Evolutionary conservation across 441 rosid species (phyloP), one percentile per base, ranked within the genome.

Genomic region (Aleurites moluccanus): DNA sequence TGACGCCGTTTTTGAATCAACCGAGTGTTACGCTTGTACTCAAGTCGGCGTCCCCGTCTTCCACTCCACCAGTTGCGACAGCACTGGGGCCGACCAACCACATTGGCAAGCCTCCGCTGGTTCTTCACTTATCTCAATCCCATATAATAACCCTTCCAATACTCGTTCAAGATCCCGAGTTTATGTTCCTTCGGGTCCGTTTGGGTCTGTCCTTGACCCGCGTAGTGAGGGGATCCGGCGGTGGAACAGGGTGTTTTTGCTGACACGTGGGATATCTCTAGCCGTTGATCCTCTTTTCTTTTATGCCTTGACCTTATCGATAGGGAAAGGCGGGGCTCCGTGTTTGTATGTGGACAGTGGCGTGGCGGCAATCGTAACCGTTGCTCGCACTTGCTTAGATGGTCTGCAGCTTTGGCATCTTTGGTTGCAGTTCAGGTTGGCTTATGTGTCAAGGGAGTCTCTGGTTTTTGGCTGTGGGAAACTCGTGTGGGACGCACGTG

Each of bases 401-500:
- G 80, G 77, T 0, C 73, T 85, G 77, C 97, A 92, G 56, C 53
- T 89, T 0, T 75, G 83, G 81, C 90, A 91, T 75, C 21, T 92
- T 42, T 89, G 94, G 93, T 86, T 91, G 73, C 97, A 92, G 67
- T 87, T 92, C 68, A 78, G 87, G 84, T 25, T 87, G 77, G 96
- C 94, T 1, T 92, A 92, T 73, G 88, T 89, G 69, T 88, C 93
- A 0, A 81, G 76, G 42, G 91, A 88, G 86, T 86, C 93, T 0
- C 84, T 89, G n/a, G 97, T 92, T 0, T 79, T 87, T 18, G 97
- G 97, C 11, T 86, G 92, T 13, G 93, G 97, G 45, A 88, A 91
- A 77, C 94, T 92, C 79, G 93, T 86, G 85, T 89, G 96, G 97
- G 91, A 89, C 84, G 87, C 92, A 73, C 86, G 88, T 70, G 88